phyloP scores from a whole-genome alignment of 192 early-diverging fungal genomes.

The Podochytrium sp. region DNA sequence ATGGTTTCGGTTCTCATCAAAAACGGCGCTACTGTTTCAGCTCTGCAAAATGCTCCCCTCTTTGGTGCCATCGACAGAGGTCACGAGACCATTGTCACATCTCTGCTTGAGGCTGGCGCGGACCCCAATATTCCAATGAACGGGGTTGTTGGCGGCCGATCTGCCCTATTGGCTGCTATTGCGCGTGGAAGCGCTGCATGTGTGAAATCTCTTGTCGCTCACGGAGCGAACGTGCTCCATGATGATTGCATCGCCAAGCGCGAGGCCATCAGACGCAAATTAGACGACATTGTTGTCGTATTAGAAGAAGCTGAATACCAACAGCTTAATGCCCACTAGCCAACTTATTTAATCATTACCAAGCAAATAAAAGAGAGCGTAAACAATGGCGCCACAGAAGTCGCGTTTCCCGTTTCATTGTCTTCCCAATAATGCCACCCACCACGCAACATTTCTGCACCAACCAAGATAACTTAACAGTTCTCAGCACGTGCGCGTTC shows the following conservation, averaged over 20 bases:
- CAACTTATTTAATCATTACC: too few species aligned
- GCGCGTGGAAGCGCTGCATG: background rate
- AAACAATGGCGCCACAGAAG: too few species aligned
- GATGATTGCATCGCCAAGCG: conserved; percentile 1
- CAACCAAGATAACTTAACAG: too few species aligned
- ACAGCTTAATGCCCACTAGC: too few species aligned
- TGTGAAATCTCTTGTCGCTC: conserved; percentile 5
- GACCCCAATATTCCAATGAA: conserved; percentile 8
- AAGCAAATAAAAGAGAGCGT: too few species aligned
- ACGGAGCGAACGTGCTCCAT: conserved; percentile 6
- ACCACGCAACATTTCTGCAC: too few species aligned
- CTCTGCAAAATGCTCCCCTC: background rate
- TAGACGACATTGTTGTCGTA: background rate
- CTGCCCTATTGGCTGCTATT: background rate
- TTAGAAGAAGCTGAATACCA: conserved; percentile 15
- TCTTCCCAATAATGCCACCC: too few species aligned
- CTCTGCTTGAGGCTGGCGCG: background rate
- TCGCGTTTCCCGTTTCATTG: too few species aligned
- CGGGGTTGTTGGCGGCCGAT: background rate
- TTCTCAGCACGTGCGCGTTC: too few species aligned
- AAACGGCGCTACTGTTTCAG: background rate
- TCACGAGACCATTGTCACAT: background rate
- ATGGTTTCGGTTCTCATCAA: background rate
- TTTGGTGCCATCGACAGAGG: conserved; percentile 22
- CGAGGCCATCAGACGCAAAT: conserved; percentile 3